A percentile compares a stretch with the other conserved stretches of the same genome.
These are phyloP conservation scores for Neospora caninum DNA, from an alignment of 169 alveolate species.

Conservation along the genomic window DNA sequence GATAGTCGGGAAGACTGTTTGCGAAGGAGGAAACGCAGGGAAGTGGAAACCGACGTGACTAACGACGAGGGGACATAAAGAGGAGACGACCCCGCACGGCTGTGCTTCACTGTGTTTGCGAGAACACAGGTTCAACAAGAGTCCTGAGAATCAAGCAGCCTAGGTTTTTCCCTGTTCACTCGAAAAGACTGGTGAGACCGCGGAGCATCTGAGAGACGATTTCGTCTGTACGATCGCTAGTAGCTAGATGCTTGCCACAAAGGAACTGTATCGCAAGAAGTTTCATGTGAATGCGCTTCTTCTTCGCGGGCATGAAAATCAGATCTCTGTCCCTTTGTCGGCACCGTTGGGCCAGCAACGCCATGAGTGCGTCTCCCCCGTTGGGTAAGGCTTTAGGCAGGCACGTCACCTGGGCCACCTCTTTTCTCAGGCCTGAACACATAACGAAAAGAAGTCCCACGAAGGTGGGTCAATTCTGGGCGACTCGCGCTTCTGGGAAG, in stretches of 20 bases:
- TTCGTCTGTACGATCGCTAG: background rate
- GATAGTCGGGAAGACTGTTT: no score
- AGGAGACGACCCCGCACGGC: no score
- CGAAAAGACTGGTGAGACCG: constrained; percentile 4
- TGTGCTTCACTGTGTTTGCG: no score
- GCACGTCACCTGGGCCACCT: constrained; percentile 38
- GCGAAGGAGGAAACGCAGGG: no score
- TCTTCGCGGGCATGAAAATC: background rate
- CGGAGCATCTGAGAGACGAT: constrained; percentile 19
- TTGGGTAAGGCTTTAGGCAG: constrained; percentile 21
- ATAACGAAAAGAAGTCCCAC: no score
- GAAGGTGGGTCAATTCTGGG: no score
- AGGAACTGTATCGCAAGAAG: constrained; percentile 37
- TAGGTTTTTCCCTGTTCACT: background rate
- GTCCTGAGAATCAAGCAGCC: background rate
- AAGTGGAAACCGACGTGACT: no score
- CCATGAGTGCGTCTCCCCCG: constrained; percentile 26
- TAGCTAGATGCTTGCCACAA: background rate
- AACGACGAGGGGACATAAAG: no score
- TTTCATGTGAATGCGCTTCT: constrained; percentile 2
- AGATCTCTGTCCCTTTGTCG: constrained; percentile 29
- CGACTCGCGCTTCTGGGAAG: no score
- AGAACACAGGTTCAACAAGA: no score
- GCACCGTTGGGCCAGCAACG: constrained; percentile 17
- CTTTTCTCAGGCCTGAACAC: background rate